These are phyloP conservation scores for Debaryomyces subglobosus DNA, from an alignment of 1,139 yeast genomes.

Conservation along the genomic window DNA sequence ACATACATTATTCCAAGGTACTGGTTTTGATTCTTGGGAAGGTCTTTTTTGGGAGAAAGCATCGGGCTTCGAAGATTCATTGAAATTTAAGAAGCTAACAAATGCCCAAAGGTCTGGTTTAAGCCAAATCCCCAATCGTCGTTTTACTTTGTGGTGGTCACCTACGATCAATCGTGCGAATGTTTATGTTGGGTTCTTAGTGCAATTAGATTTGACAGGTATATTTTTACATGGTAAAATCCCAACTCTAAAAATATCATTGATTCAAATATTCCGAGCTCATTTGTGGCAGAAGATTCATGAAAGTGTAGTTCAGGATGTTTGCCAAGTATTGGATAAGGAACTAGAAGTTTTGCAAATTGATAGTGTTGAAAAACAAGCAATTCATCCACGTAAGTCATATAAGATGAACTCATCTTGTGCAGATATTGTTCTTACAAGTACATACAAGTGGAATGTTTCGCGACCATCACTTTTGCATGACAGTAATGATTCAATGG, in stretches of 20 bases:
- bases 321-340: slow-evolving; percentile 89
- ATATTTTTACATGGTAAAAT: slow-evolving; percentile 96
- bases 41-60: slow-evolving; percentile 98
- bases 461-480: slow-evolving; percentile 80
- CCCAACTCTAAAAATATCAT: slow-evolving; percentile 92
- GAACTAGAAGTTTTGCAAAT: slow-evolving; percentile 84
- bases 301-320: slow-evolving; percentile 90
- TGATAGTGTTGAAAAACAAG: slow-evolving; percentile 85
- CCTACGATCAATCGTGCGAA: slow-evolving; percentile 98
- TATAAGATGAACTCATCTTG: slow-evolving; percentile 96
- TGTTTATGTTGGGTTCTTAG: slow-evolving; percentile 96
- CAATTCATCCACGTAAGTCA: slow-evolving; percentile 96
- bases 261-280: slow-evolving; percentile 95
- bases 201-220: slow-evolving; percentile 95
- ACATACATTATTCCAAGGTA: slow-evolving; percentile 92
- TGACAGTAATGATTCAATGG: slow-evolving; percentile 57
- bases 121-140: slow-evolving; percentile 95
- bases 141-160: slow-evolving; percentile 99
- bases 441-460: slow-evolving; percentile 83
- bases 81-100: slow-evolving; percentile 91
- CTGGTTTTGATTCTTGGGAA: slow-evolving; percentile 98
- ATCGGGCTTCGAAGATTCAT: slow-evolving; percentile 93
- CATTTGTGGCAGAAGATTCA: slow-evolving; percentile 99
- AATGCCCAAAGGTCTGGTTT: slow-evolving; percentile 98
- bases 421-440: slow-evolving; percentile 83